Percentiles rank a stretch among this genome's conserved stretches.
Conservation (phyloP, 352 stramenopile species). For the Lagenidium giganteum region DNA sequence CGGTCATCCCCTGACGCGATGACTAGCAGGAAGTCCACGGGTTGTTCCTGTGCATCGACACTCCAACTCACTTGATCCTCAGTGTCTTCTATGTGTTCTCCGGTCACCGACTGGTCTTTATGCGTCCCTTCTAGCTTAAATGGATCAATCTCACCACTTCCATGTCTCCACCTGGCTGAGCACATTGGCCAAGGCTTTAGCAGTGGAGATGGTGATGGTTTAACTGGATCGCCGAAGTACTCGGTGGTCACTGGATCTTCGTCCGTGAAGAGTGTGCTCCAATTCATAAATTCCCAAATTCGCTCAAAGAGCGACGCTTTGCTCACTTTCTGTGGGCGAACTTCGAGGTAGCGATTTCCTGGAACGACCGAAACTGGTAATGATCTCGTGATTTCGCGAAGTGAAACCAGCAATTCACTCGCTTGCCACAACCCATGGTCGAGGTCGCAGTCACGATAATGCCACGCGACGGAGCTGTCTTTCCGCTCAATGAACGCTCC, state of each 20-base stretch:
- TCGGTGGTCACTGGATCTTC: slow-evolving; percentile 55
- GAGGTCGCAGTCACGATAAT: slow-evolving; percentile 87
- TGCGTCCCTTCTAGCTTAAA: slow-evolving; percentile 3
- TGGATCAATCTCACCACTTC: slow-evolving; percentile 9
- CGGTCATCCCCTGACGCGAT: slow-evolving; percentile 79
- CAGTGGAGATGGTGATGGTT: slow-evolving; percentile 36
- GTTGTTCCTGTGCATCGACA: slow-evolving; percentile 3
- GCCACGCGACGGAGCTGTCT: slow-evolving; percentile 84
- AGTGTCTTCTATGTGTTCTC: background rate
- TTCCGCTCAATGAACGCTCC: slow-evolving; percentile 83
- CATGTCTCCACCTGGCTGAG: slow-evolving; percentile 16
- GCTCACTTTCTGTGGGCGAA: slow-evolving; percentile 76
- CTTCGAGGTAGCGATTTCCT: slow-evolving; percentile 70
- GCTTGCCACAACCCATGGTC: slow-evolving; percentile 88
- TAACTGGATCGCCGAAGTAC: slow-evolving; percentile 65
- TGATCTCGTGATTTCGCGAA: slow-evolving; percentile 70
- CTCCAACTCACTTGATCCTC: slow-evolving; percentile 1
- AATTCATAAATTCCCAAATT: slow-evolving; percentile 86
- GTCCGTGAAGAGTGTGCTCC: slow-evolving; percentile 53
- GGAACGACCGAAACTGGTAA: slow-evolving; percentile 71
- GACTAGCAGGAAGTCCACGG: slow-evolving; percentile 81
- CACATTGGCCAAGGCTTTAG: slow-evolving; percentile 26
- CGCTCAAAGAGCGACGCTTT: slow-evolving; percentile 76
- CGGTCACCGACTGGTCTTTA: background rate
- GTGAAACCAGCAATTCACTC: slow-evolving; percentile 79